Evolutionary conservation across 352 stramenopile genomes (phyloP).

Genomic region (Globisporangium viniferum): DNA sequence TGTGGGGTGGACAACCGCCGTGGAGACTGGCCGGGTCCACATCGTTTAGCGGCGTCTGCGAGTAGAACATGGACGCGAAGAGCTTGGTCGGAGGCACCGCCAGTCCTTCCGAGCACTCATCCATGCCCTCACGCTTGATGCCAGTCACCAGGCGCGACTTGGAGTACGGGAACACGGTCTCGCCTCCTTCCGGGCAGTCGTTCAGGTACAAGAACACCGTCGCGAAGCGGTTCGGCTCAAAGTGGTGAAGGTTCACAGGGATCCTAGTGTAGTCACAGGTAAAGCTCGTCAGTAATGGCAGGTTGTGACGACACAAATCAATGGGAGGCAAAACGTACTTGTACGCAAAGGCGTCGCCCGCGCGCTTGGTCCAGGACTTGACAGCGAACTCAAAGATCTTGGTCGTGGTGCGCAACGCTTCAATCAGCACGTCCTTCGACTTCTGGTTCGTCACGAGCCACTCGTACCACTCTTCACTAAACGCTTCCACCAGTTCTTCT

Average conservation of each 20-base stretch:
- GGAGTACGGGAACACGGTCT: slow-evolving; percentile 93
- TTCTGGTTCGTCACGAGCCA: slow-evolving; percentile 53
- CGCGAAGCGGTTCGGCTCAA: slow-evolving; percentile 90
- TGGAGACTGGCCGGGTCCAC: slow-evolving; percentile 58
- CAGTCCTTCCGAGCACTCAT: slow-evolving; percentile 60
- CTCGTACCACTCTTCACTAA: slow-evolving; percentile 40
- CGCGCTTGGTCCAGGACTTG: slow-evolving; percentile 48
- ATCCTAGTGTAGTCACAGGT: slow-evolving; percentile 17
- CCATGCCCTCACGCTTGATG: slow-evolving; percentile 63
- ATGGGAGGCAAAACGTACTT: slow-evolving; percentile 15
- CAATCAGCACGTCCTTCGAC: slow-evolving; percentile 46
- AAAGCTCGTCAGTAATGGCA: no score
- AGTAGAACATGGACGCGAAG: slow-evolving; percentile 72
- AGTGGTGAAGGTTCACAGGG: slow-evolving; percentile 45
- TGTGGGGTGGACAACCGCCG: slow-evolving; percentile 52
- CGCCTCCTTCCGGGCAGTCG: slow-evolving; percentile 89
- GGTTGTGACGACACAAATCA: no score
- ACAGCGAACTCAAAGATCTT: slow-evolving; percentile 46
- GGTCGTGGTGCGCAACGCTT: slow-evolving; percentile 31
- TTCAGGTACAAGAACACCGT: slow-evolving; percentile 96
- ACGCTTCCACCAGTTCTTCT: slow-evolving; percentile 30
- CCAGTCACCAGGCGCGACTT: slow-evolving; percentile 49
- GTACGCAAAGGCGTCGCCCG: slow-evolving; percentile 42
- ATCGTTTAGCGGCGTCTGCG: slow-evolving; percentile 59
- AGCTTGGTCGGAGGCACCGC: slow-evolving; percentile 63